Evolutionary conservation across 2,329 filamentous ascomycete species (phyloP).

Genomic region (Calonectria fujianensis): DNA sequence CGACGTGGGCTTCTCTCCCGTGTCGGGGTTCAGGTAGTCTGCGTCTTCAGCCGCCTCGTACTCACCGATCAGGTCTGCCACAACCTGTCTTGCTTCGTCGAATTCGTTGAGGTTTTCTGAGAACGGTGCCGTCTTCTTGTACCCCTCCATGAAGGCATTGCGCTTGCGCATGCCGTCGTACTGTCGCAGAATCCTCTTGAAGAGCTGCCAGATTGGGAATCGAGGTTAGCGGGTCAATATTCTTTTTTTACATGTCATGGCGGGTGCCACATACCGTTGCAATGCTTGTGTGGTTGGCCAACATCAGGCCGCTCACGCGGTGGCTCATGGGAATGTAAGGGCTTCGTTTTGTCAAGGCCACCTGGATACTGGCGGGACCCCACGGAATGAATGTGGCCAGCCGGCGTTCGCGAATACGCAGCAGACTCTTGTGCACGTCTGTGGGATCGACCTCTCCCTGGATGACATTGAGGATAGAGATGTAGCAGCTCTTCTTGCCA

Average conservation of each 20-base stretch:
- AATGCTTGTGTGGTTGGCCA: conserved; percentile 98
- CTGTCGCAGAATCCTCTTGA: conserved; percentile 93
- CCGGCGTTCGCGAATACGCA: conserved; percentile 94
- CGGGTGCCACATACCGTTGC: conserved; percentile 79
- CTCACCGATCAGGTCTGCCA: conserved; percentile 92
- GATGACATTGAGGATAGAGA: conserved; percentile 98
- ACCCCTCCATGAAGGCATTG: conserved; percentile 96
- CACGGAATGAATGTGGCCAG: conserved; percentile 98
- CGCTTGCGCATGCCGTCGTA: conserved; percentile 97
- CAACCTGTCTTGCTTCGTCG: conserved; percentile 94
- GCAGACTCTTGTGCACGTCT: conserved; percentile 97
- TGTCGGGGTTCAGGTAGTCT: conserved; percentile 89
- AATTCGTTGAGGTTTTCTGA: conserved; percentile 94
- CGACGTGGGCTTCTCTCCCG: conserved; percentile 71
- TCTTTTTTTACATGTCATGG: background rate
- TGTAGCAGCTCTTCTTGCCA: conserved; percentile 98
- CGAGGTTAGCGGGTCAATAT: background rate
- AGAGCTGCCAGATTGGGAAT: conserved; percentile 73
- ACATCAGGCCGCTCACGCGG: conserved; percentile 95
- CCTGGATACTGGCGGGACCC: conserved; percentile 98
- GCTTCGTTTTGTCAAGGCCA: conserved; percentile 95
- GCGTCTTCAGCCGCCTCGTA: conserved; percentile 96
- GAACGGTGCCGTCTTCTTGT: conserved; percentile 97
- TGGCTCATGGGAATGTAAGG: conserved; percentile 97
- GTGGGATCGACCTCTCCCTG: conserved; percentile 98